phyloP scores from a whole-genome alignment of 257 asterid species.

The Solanum bukasovii region DNA sequence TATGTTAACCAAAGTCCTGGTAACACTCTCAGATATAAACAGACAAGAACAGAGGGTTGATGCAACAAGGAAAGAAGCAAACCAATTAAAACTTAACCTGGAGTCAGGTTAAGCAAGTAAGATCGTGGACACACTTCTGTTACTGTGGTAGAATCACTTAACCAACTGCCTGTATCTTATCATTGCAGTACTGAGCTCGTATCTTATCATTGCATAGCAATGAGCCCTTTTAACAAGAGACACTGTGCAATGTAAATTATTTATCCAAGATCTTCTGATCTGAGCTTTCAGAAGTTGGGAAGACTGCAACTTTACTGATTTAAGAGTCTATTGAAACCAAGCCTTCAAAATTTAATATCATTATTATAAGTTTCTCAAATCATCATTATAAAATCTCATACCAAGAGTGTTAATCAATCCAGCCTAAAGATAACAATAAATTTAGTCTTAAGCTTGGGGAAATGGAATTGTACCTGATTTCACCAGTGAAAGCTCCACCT shows the following conservation, averaged over 20 bases:
- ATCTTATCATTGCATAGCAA: not conserved
- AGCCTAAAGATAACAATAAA: not conserved
- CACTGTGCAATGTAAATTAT: not conserved
- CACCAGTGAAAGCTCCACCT: slow-evolving; percentile 99
- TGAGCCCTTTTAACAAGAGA: not conserved
- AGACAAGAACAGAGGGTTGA: not conserved
- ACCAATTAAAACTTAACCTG: not conserved
- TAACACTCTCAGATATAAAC: not conserved
- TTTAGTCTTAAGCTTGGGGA: not conserved
- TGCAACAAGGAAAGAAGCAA: not conserved
- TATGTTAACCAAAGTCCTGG: not conserved
- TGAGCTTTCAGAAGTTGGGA: not conserved
- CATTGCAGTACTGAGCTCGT: not conserved
- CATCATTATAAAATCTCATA: not conserved
- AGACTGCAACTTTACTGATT: not conserved
- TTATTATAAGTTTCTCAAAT: not conserved
- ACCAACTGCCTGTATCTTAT: not conserved
- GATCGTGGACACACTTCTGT: not conserved
- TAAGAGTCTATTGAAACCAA: not conserved
- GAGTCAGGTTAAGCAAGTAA: not conserved
- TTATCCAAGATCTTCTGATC: not conserved
- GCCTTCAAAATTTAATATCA: not conserved
- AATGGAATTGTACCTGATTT: slow-evolving; percentile 56
- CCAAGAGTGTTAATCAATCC: not conserved
- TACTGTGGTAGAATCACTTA: not conserved